Conservation (phyloP, 2,329 filamentous ascomycete species). For the Sporothrix dimorphospora region DNA sequence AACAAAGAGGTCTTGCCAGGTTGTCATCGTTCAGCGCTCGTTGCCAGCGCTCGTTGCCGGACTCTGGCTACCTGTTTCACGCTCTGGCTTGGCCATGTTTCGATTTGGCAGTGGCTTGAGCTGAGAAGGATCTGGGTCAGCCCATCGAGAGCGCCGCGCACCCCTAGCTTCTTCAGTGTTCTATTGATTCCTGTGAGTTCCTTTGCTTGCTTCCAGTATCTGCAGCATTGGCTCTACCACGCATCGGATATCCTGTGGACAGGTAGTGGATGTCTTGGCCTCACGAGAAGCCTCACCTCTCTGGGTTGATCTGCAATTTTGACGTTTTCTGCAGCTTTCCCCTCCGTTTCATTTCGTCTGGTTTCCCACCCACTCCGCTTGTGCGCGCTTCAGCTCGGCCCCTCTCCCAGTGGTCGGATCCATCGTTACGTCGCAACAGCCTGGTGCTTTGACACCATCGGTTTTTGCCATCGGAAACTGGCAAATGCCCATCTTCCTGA, state of each 20-base stretch:
- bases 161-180: background rate
- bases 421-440: conserved; percentile 4
- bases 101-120: conserved; percentile 8
- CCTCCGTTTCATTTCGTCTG: background rate
- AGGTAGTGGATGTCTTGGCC: background rate
- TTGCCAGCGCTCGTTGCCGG: background rate
- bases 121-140: background rate
- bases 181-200: conserved; percentile 6
- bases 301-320: background rate
- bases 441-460: conserved; percentile 18
- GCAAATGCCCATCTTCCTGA: conserved; percentile 23
- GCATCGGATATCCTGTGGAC: background rate
- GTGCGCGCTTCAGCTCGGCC: background rate
- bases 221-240: background rate
- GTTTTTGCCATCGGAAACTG: conserved; percentile 26
- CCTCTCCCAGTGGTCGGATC: conserved; percentile 22
- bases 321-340: background rate
- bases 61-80: background rate
- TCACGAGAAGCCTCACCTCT: background rate
- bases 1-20: background rate
- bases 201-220: background rate
- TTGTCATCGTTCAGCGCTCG: background rate
- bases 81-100: conserved; percentile 19
- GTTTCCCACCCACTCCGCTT: conserved; percentile 4
- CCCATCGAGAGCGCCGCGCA: background rate